These are phyloP conservation scores for Karstenula rhodostoma DNA, from an alignment of 2,329 filamentous ascomycete genomes.

Conservation along the genomic window DNA sequence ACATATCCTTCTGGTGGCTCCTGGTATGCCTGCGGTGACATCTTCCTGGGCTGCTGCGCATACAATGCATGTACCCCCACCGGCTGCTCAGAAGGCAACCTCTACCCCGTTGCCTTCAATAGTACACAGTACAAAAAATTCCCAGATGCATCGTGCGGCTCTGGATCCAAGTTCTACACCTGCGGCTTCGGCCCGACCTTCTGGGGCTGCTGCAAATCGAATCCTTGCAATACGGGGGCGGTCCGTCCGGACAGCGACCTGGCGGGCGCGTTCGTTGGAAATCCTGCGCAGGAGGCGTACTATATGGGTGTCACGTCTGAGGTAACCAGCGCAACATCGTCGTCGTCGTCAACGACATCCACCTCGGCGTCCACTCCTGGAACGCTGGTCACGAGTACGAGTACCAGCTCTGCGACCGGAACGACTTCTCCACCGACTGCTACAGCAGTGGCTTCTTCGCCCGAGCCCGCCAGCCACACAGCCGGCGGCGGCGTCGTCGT, in stretches of 20 bases:
- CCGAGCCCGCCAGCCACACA: background rate
- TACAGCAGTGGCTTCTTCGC: background rate
- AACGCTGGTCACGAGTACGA: constrained; percentile 9
- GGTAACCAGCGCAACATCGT: constrained; percentile 10
- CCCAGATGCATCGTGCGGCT: constrained; percentile 40
- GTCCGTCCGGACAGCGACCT: constrained; percentile 40
- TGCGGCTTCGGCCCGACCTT: constrained; percentile 43
- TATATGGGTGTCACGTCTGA: background rate
- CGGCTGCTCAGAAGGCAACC: background rate
- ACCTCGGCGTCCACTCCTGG: constrained; percentile 13
- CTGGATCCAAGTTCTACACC: constrained; percentile 44
- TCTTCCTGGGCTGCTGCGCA: constrained; percentile 1
- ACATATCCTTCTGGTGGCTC: background rate
- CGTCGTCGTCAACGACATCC: background rate
- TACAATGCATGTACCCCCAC: background rate
- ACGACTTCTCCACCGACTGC: background rate
- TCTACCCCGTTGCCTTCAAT: constrained; percentile 39
- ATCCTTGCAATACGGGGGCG: constrained; percentile 41
- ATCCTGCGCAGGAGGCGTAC: constrained; percentile 7
- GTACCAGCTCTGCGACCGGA: background rate
- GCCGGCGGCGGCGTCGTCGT: background rate
- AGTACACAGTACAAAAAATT: constrained; percentile 39
- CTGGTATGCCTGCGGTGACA: background rate
- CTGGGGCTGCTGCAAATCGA: constrained; percentile 49
- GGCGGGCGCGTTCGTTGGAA: constrained; percentile 26